Evolutionary conservation across 129 eudicot genomes (phyloP), one percentile per base, ranked within the genome.

Genomic region (Erigeron canadensis): DNA sequence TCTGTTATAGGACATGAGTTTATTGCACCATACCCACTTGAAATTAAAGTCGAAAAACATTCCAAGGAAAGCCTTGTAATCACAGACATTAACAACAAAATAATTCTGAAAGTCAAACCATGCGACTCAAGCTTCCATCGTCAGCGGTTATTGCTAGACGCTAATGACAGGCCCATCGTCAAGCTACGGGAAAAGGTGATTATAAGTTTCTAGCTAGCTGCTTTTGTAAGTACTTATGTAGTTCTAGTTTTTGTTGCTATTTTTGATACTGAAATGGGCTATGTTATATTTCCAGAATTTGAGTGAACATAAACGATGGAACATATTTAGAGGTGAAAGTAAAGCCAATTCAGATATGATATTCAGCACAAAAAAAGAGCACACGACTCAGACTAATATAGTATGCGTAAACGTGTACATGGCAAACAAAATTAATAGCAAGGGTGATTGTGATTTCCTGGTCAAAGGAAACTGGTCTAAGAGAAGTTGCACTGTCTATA

Each of bases 381-480:
- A 50, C 9, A 15, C 16, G 7, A 50, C 16, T 8, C 56, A 50
- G 2, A 13, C 19, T 50, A 50, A 50, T 16, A n/a, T 7, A 28
- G 3, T 28, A 16, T 18, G 56, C 6, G 7, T 50, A 50, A 15
- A 50, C 2, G 56, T 50, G 56, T 50, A 50, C 56, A 4, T 50
- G 56, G 56, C 8, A n/a, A 50, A 63, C 66, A 38, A 73, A 63
- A 47, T 4, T 34, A 45, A 43, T 22, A 45, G 7, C 16, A 63
- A 71, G 56, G 41, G 22, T 41, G 53, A 34, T 47, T 72, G 12
- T 45, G 77, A 72, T 41, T 69, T 51, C 63, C 51, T n/a, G 74
- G 61, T 79, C 39, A 64, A 70, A 64, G 87, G 87, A 70, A 75
- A 81, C 59, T 79, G 81, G 84, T 67, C 81, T 0, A 74, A 75